phyloP scores from a whole-genome alignment of 768 basidiomycete genomes.

The Russula brevipes region DNA sequence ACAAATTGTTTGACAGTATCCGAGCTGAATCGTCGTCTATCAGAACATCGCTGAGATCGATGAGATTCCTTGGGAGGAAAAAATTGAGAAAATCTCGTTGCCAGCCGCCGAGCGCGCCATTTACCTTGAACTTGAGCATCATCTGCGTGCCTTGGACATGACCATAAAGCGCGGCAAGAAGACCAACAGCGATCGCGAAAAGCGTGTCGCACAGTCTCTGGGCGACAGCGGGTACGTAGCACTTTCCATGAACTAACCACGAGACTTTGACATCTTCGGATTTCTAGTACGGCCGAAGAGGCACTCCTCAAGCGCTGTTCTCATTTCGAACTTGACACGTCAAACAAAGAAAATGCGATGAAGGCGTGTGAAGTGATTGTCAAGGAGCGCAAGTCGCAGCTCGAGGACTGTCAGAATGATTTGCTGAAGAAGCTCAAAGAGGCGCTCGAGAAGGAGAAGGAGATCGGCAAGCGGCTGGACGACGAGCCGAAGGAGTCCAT shows the following conservation, averaged over 20 bases:
- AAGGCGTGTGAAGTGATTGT: constrained; percentile 92
- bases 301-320: constrained; percentile 93
- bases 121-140: constrained; percentile 91
- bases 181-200: constrained; percentile 75
- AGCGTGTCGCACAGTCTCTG: constrained; percentile 78
- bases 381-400: constrained; percentile 69
- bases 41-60: constrained; percentile 96
- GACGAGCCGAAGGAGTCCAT: constrained; percentile 55
- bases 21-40: constrained; percentile 1
- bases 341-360: constrained; percentile 67
- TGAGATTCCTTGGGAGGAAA: constrained; percentile 76
- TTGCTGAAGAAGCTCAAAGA: constrained; percentile 59
- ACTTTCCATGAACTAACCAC: not conserved
- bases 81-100: constrained; percentile 60
- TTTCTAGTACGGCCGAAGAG: constrained; percentile 74
- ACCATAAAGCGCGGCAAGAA: constrained; percentile 61
- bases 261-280: not conserved
- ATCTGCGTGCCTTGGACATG: constrained; percentile 88
- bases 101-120: constrained; percentile 94
- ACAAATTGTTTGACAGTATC: not conserved
- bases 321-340: constrained; percentile 81
- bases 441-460: constrained; percentile 64
- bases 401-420: constrained; percentile 73
- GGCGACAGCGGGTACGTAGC: constrained; percentile 63
- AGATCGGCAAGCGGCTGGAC: constrained; percentile 43